These are phyloP conservation scores for Neoscytalidium dimidiatum DNA, from an alignment of 2,329 filamentous ascomycete species.

Conservation along the genomic window DNA sequence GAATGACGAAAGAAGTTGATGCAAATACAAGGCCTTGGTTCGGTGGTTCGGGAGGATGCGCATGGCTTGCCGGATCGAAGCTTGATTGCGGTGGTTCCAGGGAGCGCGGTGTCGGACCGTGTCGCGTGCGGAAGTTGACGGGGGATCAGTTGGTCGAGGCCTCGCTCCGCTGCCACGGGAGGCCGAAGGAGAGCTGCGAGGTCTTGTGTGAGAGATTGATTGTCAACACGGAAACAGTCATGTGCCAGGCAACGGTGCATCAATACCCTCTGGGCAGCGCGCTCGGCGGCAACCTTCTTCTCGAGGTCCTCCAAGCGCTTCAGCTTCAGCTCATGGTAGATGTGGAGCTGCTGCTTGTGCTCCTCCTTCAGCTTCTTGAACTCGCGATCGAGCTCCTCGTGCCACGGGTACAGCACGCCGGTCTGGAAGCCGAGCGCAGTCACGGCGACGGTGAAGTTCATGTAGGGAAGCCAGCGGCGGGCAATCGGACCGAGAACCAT, in stretches of 20 bases:
- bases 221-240: not conserved
- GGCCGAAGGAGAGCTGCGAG: not conserved
- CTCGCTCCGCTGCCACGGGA: constrained; percentile 5
- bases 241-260: not conserved
- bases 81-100: not conserved
- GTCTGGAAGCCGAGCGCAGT: constrained; percentile 69
- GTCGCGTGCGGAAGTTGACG: not conserved
- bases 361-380: constrained; percentile 63
- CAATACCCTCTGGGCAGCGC: not conserved
- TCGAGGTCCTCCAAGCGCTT: constrained; percentile 16
- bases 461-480: constrained; percentile 20
- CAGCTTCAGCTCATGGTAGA: constrained; percentile 18
- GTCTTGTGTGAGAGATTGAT: not conserved
- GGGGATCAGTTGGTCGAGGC: not conserved
- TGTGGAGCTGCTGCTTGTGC: constrained; percentile 42
- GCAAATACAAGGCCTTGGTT: not conserved
- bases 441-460: constrained; percentile 65
- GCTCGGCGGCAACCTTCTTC: constrained; percentile 10
- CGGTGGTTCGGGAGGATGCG: not conserved
- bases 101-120: constrained; percentile 2
- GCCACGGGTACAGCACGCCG: constrained; percentile 71
- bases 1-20: not conserved
- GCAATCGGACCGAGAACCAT: constrained; percentile 20
- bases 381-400: constrained; percentile 64
- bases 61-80: not conserved